phyloP scores from a whole-genome alignment of 352 stramenopile genomes.

The Phytopythium boreale region DNA sequence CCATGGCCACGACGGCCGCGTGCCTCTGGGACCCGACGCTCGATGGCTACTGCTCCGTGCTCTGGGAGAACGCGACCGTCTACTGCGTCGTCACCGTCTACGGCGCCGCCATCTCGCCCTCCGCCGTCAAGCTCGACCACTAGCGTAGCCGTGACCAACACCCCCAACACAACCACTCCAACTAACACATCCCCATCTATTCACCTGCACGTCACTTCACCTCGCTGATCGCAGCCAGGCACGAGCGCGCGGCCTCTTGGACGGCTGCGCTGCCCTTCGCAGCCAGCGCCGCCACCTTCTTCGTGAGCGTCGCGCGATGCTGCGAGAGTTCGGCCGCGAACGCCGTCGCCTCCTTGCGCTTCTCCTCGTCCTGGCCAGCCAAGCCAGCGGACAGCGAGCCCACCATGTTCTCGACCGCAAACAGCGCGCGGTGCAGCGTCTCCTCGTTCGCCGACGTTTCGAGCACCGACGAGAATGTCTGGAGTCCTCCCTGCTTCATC shows the following conservation, averaged over 20 bases:
- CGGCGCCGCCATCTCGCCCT: conserved; percentile 76
- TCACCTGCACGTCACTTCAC: conserved; percentile 3
- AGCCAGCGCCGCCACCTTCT: conserved; percentile 31
- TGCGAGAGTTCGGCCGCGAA: conserved; percentile 40
- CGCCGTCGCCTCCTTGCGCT: conserved; percentile 37
- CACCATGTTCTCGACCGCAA: conserved; percentile 77
- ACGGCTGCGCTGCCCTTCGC: conserved; percentile 16
- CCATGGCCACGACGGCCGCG: conserved; percentile 61
- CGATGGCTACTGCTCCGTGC: conserved; percentile 78
- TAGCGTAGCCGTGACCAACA: conserved; percentile 13
- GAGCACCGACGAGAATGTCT: conserved; percentile 56
- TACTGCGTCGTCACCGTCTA: conserved; percentile 86
- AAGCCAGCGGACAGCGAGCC: conserved; percentile 22
- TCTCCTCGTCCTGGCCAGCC: conserved; percentile 40
- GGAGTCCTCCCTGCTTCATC: conserved; percentile 61
- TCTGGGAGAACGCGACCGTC: conserved; percentile 86
- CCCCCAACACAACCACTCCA: not conserved
- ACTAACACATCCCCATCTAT: not conserved
- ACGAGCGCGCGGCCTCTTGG: conserved; percentile 48
- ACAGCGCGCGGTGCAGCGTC: conserved; percentile 67
- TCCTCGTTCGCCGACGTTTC: conserved; percentile 52
- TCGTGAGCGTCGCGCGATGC: conserved; percentile 25
- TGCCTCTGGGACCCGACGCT: conserved; percentile 79
- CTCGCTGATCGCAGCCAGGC: conserved; percentile 36
- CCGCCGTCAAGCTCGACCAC: conserved; percentile 66